phyloP scores from a whole-genome alignment of 2,329 filamentous ascomycete species.

The Beauveria sp. region DNA sequence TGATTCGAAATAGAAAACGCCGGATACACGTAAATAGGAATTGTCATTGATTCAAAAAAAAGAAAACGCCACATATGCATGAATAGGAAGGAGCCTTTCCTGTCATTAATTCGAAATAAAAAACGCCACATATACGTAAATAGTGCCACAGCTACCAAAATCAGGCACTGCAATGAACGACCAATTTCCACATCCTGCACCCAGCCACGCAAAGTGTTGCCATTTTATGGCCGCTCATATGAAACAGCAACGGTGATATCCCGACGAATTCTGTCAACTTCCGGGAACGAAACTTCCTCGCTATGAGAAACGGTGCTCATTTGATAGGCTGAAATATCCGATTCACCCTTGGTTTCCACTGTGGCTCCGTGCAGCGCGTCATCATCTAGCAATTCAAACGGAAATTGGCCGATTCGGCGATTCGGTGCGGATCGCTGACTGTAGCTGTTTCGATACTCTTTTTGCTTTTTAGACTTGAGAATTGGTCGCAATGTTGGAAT shows the following conservation, averaged over 20 bases:
- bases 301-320: neutral
- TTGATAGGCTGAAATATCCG: neutral
- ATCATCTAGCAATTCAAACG: neutral
- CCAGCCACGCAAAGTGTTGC: too few relatives aligned
- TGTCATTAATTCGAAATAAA: too few relatives aligned
- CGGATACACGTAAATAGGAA: too few relatives aligned
- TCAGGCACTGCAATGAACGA: too few relatives aligned
- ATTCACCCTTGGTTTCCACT: neutral
- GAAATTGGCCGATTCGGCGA: neutral
- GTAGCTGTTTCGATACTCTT: neutral
- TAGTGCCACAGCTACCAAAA: too few relatives aligned
- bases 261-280: neutral
- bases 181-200: too few relatives aligned
- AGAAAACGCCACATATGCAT: too few relatives aligned
- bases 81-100: too few relatives aligned
- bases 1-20: too few relatives aligned
- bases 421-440: neutral
- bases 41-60: too few relatives aligned
- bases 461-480: neutral
- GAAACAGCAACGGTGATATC: neutral
- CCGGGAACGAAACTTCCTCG: neutral
- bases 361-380: neutral
- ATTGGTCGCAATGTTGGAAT: neutral
- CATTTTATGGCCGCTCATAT: neutral
- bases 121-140: too few relatives aligned